phyloP scores from a whole-genome alignment of 257 asterid genomes.

The Eustoma russellianum region DNA sequence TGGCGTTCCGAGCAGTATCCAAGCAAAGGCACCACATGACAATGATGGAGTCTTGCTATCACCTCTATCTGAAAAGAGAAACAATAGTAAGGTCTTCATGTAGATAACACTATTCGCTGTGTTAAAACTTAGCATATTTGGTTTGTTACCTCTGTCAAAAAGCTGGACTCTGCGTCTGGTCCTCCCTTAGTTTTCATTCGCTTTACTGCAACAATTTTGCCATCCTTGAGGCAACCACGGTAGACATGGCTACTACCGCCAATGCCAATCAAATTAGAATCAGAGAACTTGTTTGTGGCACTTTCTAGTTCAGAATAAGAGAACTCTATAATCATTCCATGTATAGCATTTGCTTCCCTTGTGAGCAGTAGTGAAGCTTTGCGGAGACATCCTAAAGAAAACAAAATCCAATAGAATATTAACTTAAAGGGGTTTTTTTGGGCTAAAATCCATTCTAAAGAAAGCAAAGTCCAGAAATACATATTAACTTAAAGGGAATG shows the following conservation, averaged over 20 bases:
- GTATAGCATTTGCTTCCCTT: constrained; percentile 44
- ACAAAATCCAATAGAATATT: neutral
- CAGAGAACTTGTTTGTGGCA: constrained; percentile 65
- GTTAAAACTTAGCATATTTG: neutral
- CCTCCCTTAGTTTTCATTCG: constrained; percentile 64
- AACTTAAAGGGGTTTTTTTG: too few relatives aligned
- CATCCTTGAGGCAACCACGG: constrained; percentile 68
- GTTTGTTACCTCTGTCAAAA: constrained; percentile 70
- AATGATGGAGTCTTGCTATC: constrained; percentile 91
- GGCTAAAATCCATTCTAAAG: neutral
- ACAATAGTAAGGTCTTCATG: neutral
- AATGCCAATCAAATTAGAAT: constrained; percentile 66
- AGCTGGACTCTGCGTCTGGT: constrained; percentile 61
- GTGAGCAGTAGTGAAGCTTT: constrained; percentile 35
- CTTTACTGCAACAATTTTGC: constrained; percentile 74
- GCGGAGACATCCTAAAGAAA: constrained; percentile 65
- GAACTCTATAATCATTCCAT: constrained; percentile 55
- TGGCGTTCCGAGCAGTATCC: constrained; percentile 84
- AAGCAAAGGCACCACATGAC: constrained; percentile 83
- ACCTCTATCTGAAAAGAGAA: constrained; percentile 56
- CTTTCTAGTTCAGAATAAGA: constrained; percentile 73
- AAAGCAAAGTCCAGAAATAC: too few relatives aligned
- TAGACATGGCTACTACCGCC: constrained; percentile 96
- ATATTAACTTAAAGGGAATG: too few relatives aligned
- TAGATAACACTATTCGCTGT: too few relatives aligned